phyloP scores from a whole-genome alignment of 1,139 yeast species.

The Yamadazyma triangularis region DNA sequence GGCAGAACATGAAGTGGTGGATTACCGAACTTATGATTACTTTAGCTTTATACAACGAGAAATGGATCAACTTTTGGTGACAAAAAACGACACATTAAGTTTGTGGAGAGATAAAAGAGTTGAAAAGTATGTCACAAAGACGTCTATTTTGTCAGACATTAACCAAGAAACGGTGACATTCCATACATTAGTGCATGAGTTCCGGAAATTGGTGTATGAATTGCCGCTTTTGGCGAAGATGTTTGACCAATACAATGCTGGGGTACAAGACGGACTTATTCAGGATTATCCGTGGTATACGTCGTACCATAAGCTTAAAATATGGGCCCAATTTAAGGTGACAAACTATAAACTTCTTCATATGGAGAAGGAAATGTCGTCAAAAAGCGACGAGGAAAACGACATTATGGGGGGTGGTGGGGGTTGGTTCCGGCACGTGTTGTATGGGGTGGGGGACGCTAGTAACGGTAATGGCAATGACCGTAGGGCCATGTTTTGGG shows the following conservation, averaged over 20 bases:
- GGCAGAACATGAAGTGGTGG: slow-evolving; percentile 42
- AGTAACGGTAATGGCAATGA: too few species aligned
- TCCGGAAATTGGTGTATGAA: slow-evolving; percentile 11
- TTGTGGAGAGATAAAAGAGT: slow-evolving; percentile 21
- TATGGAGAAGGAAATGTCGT: slow-evolving; percentile 36
- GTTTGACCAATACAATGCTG: slow-evolving; percentile 33
- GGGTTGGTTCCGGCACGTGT: slow-evolving; percentile 20
- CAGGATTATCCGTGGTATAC: slow-evolving; percentile 73
- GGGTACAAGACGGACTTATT: slow-evolving; percentile 44
- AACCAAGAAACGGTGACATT: slow-evolving; percentile 15
- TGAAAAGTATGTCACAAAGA: slow-evolving; percentile 17
- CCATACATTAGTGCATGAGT: slow-evolving; percentile 15
- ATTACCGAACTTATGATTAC: slow-evolving; percentile 23
- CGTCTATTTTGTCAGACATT: slow-evolving; percentile 19
- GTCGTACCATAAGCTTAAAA: slow-evolving; percentile 49
- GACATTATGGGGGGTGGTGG: too few species aligned
- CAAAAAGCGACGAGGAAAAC: slow-evolving; percentile 10
- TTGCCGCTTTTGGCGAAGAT: slow-evolving; percentile 13
- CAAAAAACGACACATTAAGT: slow-evolving; percentile 10
- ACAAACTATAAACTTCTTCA: slow-evolving; percentile 51
- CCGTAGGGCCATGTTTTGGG: too few species aligned
- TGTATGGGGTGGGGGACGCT: too few species aligned
- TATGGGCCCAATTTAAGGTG: slow-evolving; percentile 54
- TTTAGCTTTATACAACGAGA: slow-evolving; percentile 15
- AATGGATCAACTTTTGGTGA: slow-evolving; percentile 14